A percentile compares a stretch with the other conserved stretches of the same genome.
phyloP scores from a whole-genome alignment of 2,329 filamentous ascomycete species.

The Penicillium janthinellum region DNA sequence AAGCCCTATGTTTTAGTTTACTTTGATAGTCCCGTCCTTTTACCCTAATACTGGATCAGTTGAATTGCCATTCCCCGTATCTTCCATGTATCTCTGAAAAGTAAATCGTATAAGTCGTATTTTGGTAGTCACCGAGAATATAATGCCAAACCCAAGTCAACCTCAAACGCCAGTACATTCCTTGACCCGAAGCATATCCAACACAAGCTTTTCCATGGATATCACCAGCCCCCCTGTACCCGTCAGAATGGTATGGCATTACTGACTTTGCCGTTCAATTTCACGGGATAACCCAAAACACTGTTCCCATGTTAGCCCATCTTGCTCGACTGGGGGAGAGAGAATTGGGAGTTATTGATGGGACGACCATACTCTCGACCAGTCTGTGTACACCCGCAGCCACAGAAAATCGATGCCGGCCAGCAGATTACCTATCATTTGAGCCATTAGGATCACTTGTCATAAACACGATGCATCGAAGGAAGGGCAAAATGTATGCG shows the following conservation, averaged over 20 bases:
- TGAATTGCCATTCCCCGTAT: constrained; percentile 10
- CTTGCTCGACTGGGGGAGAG: not conserved
- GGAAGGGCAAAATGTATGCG: not conserved
- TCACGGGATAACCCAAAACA: constrained; percentile 55
- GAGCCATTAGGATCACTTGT: not conserved
- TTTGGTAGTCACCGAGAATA: not conserved
- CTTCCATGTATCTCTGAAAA: not conserved
- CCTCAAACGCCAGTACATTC: not conserved
- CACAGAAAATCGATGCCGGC: constrained; percentile 58
- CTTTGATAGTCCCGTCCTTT: constrained; percentile 5
- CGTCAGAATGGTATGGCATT: constrained; percentile 54
- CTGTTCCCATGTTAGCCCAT: constrained; percentile 37
- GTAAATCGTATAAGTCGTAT: not conserved
- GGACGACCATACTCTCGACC: constrained; percentile 53
- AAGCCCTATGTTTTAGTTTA: constrained; percentile 10
- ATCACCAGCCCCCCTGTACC: not conserved
- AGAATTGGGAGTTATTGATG: not conserved
- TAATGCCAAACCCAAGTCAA: not conserved
- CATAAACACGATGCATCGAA: not conserved
- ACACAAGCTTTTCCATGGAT: not conserved
- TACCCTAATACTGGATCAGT: constrained; percentile 22
- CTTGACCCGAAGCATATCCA: not conserved
- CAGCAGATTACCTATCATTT: constrained; percentile 53
- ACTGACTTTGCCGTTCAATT: constrained; percentile 53
- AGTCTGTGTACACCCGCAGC: constrained; percentile 57